A percentile compares a stretch with the other conserved stretches of the same genome.
These are phyloP conservation scores for Didymosphaeria variabile DNA, from an alignment of 2,329 filamentous ascomycete genomes.

Conservation along the genomic window DNA sequence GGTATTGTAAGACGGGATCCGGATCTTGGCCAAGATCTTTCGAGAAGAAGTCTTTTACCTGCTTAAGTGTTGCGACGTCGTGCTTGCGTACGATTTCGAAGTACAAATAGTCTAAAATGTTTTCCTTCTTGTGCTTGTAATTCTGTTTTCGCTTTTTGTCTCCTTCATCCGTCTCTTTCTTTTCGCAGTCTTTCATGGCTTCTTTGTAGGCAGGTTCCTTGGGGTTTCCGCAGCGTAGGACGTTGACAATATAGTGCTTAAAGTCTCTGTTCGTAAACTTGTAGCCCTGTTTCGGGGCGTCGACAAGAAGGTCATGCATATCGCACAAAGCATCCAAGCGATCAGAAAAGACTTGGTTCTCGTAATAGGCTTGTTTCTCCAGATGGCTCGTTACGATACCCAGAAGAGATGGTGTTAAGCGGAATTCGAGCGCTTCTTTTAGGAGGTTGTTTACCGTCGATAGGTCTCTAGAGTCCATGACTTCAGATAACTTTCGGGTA, in stretches of 20 bases:
- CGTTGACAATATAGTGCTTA: slow-evolving; percentile 61
- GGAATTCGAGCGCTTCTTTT: slow-evolving; percentile 65
- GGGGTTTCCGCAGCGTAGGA: slow-evolving; percentile 65
- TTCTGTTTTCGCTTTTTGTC: slow-evolving; percentile 31
- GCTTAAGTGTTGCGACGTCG: slow-evolving; percentile 40
- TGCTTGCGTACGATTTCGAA: slow-evolving; percentile 60
- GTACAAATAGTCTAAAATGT: slow-evolving; percentile 72
- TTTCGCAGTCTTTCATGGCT: slow-evolving; percentile 38
- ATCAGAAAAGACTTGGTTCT: slow-evolving; percentile 39
- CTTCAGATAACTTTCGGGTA: slow-evolving; percentile 56
- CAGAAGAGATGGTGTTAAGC: slow-evolving; percentile 65
- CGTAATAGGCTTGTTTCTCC: slow-evolving; percentile 67
- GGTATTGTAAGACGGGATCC: slow-evolving; percentile 14
- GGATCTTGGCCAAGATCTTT: slow-evolving; percentile 20
- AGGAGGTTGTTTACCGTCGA: slow-evolving; percentile 59
- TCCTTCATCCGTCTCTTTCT: slow-evolving; percentile 26
- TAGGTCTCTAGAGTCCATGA: slow-evolving; percentile 43
- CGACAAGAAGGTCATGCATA: slow-evolving; percentile 58
- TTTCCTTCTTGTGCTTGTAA: slow-evolving; percentile 38
- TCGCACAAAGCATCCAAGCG: slow-evolving; percentile 42
- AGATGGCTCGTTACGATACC: slow-evolving; percentile 72
- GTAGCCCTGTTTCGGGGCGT: slow-evolving; percentile 58
- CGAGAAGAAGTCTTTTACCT: slow-evolving; percentile 37
- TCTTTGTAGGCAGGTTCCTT: slow-evolving; percentile 51
- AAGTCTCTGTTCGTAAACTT: slow-evolving; percentile 58